phyloP scores from a whole-genome alignment of 2,329 filamentous ascomycete species.

The Trichoderma sp. region DNA sequence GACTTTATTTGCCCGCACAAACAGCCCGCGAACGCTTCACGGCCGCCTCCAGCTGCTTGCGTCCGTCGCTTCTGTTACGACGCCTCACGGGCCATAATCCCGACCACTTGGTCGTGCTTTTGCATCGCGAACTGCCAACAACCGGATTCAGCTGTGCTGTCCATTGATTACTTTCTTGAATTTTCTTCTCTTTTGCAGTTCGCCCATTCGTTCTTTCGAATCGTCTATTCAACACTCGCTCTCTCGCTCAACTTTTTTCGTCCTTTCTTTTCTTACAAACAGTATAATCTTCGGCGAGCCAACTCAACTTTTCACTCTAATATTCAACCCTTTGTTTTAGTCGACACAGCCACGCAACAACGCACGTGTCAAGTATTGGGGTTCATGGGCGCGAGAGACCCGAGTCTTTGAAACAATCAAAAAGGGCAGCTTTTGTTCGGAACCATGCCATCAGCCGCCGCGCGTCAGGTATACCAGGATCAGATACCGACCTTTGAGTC shows the following conservation, averaged over 20 bases:
- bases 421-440: conserved; percentile 3
- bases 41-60: not conserved
- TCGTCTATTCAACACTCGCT: conserved; percentile 16
- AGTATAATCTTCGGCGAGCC: not conserved
- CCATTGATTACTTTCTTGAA: conserved; percentile 33
- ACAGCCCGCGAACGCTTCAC: not conserved
- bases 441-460: conserved; percentile 64
- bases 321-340: not conserved
- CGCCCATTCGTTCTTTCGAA: conserved; percentile 29
- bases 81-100: conserved; percentile 13
- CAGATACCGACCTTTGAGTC: conserved; percentile 77
- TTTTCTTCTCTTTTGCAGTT: conserved; percentile 24
- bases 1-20: conserved; percentile 4
- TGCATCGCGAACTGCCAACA: conserved; percentile 26
- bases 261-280: conserved; percentile 23
- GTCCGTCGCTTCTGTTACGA: conserved; percentile 4
- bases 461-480: conserved; percentile 64
- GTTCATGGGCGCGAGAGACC: not conserved
- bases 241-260: conserved; percentile 19
- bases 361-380: not conserved
- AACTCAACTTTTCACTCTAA: not conserved
- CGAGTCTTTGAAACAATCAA: not conserved
- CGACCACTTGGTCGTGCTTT: conserved; percentile 26
- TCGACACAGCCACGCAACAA: not conserved
- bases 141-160: conserved; percentile 58